These are phyloP conservation scores for Rhizophagus clarus DNA, from an alignment of 192 early-diverging fungal genomes.

Conservation along the genomic window DNA sequence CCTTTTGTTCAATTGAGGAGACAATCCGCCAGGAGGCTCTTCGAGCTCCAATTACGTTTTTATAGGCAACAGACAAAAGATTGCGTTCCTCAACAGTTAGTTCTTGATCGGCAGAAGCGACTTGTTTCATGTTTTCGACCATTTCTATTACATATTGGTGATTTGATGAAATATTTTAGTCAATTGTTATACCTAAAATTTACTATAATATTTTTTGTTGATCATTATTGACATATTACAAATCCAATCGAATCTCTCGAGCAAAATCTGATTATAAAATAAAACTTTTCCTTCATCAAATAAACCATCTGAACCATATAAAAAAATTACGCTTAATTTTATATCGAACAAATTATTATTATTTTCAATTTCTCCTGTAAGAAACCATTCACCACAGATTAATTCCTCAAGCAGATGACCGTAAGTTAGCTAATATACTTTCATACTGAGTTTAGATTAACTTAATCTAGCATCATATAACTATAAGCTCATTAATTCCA, in stretches of 20 bases:
- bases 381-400: no score
- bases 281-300: no score
- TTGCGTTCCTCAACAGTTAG: slow-evolving; percentile 98
- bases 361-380: no score
- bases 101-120: slow-evolving; percentile 67
- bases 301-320: no score
- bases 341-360: no score
- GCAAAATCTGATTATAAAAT: no score
- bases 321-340: no score
- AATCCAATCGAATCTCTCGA: no score
- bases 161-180: slow-evolving; percentile 10
- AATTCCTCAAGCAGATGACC: not conserved
- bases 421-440: not conserved
- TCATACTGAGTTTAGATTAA: not conserved
- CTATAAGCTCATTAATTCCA: not conserved
- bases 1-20: slow-evolving; percentile 99
- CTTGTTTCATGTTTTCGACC: slow-evolving; percentile 75
- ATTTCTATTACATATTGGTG: slow-evolving; percentile 60
- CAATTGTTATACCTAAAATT: not conserved
- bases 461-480: not conserved
- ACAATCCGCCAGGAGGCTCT: slow-evolving; percentile 99
- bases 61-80: slow-evolving; percentile 98
- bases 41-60: slow-evolving; percentile 99
- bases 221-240: not conserved
- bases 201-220: not conserved